Percentiles rank a stretch among this genome's conserved stretches.
phyloP scores from a whole-genome alignment of 2,329 filamentous ascomycete genomes.

The Helminthosporium solani region DNA sequence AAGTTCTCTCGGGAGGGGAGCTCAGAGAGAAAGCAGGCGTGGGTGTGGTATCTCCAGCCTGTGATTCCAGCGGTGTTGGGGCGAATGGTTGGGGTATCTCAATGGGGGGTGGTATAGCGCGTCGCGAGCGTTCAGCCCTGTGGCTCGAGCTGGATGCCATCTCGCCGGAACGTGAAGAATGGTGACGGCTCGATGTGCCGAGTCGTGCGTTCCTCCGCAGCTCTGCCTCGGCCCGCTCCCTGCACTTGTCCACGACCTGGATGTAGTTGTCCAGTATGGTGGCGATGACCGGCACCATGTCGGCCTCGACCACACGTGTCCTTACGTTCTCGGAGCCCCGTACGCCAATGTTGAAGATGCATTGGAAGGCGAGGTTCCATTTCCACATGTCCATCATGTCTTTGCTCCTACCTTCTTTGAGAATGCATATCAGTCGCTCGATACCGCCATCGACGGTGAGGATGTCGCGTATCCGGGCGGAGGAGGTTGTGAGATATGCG shows the following conservation, averaged over 20 bases:
- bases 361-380: slow-evolving; percentile 99
- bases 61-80: slow-evolving; percentile 53
- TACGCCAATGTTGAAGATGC: slow-evolving; percentile 97
- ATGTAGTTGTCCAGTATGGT: slow-evolving; percentile 99
- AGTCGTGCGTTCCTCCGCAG: slow-evolving; percentile 60
- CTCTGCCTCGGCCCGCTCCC: slow-evolving; percentile 81
- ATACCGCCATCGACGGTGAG: slow-evolving; percentile 98
- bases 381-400: slow-evolving; percentile 99
- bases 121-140: slow-evolving; percentile 56
- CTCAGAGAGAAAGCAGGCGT: slow-evolving; percentile 65
- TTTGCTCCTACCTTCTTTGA: slow-evolving; percentile 95
- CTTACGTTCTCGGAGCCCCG: slow-evolving; percentile 91
- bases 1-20: slow-evolving; percentile 70
- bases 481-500: slow-evolving; percentile 96
- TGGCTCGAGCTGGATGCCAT: slow-evolving; percentile 40
- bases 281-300: slow-evolving; percentile 98
- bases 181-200: slow-evolving; percentile 41
- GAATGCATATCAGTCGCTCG: slow-evolving; percentile 91
- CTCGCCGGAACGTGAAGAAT: slow-evolving; percentile 45
- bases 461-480: slow-evolving; percentile 94
- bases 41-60: slow-evolving; percentile 61
- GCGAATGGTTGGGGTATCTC: slow-evolving; percentile 64
- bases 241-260: slow-evolving; percentile 88
- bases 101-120: slow-evolving; percentile 82
- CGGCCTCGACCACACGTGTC: slow-evolving; percentile 93